Evolutionary conservation across 345 rosid species (phyloP).

Genomic region (Citrus sinensis): DNA sequence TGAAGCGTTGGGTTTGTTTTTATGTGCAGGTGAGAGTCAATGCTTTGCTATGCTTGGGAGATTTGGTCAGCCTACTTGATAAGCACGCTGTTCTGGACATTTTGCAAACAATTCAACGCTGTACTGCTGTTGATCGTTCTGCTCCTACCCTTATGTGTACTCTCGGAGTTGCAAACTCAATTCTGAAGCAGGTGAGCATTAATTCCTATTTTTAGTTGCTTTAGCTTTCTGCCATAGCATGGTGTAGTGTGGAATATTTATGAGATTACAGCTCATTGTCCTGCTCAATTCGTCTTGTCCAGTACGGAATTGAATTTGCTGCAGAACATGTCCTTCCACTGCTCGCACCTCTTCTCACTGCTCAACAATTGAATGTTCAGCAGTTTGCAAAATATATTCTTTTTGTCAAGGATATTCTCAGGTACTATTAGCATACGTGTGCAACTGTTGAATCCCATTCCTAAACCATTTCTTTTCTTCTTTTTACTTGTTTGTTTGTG

Average conservation of each 20-base stretch:
- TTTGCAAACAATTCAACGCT: slow-evolving; percentile 84
- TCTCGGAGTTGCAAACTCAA: slow-evolving; percentile 86
- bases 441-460: slow-evolving; percentile 1
- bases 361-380: slow-evolving; percentile 88
- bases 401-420: slow-evolving; percentile 85
- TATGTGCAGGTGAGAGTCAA: slow-evolving; percentile 80
- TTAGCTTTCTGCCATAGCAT: not conserved
- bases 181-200: slow-evolving; percentile 69
- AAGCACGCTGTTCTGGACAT: slow-evolving; percentile 70
- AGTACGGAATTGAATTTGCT: slow-evolving; percentile 89
- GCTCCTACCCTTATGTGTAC: slow-evolving; percentile 98
- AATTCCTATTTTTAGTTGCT: slow-evolving; percentile 1
- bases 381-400: slow-evolving; percentile 94
- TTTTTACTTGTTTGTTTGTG: not conserved
- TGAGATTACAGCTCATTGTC: slow-evolving; percentile 7
- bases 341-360: slow-evolving; percentile 79
- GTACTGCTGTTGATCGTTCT: slow-evolving; percentile 93
- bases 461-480: not conserved
- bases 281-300: slow-evolving; percentile 20
- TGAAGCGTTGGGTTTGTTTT: slow-evolving; percentile 17
- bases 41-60: slow-evolving; percentile 88
- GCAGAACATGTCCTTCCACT: slow-evolving; percentile 89
- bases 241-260: not conserved
- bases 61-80: slow-evolving; percentile 65
- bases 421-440: slow-evolving; percentile 36